phyloP scores from a whole-genome alignment of 441 rosid species.

The Hypseocharis bilobata region DNA sequence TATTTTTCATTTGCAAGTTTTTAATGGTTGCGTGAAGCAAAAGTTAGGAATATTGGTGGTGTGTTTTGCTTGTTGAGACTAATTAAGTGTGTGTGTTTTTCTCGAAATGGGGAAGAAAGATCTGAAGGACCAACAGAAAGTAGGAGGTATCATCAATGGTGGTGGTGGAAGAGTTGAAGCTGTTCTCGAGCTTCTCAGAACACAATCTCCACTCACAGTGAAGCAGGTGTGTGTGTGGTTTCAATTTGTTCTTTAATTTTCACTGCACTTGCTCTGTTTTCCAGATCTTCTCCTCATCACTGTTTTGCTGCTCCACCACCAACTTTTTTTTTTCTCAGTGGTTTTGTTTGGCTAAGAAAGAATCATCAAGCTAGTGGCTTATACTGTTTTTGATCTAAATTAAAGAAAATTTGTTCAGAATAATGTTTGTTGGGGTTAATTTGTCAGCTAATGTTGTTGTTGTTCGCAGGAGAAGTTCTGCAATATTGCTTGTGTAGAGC shows the following conservation, averaged over 20 bases:
- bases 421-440: background rate
- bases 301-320: too few species aligned
- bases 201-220: slow-evolving; percentile 16
- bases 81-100: background rate
- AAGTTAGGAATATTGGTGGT: slow-evolving; percentile 14
- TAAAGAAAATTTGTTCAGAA: too few species aligned
- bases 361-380: too few species aligned
- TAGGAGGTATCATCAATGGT: background rate
- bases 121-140: too few species aligned
- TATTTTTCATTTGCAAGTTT: background rate
- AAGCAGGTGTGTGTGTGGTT: slow-evolving; percentile 14
- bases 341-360: too few species aligned
- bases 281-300: too few species aligned
- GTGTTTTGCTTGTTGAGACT: background rate
- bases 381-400: background rate
- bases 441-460: background rate
- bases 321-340: background rate
- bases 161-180: slow-evolving; percentile 11
- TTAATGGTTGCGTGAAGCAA: slow-evolving; percentile 17
- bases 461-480: slow-evolving; percentile 74
- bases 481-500: slow-evolving; percentile 57
- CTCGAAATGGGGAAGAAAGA: slow-evolving; percentile 16
- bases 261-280: background rate
- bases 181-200: slow-evolving; percentile 13
- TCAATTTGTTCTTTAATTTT: background rate